These are phyloP conservation scores for Sphaerobolus stellatus DNA, from an alignment of 1,284 basidiomycete species.

Conservation along the genomic window DNA sequence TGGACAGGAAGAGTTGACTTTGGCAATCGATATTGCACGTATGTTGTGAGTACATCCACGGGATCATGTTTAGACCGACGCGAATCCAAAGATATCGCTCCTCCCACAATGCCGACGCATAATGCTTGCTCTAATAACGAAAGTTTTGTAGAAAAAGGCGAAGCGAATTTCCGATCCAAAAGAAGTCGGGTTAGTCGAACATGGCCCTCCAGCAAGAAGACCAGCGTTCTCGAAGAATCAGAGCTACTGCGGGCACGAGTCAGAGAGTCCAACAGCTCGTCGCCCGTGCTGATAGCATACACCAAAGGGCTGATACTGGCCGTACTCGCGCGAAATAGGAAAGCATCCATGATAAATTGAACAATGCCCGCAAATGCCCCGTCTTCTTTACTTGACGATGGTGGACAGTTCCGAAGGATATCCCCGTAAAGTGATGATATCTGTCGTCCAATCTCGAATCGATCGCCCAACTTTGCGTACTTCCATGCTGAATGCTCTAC, in stretches of 20 bases:
- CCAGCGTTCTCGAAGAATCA: constrained; percentile 68
- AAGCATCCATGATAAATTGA: constrained; percentile 60
- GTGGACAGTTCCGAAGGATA: constrained; percentile 55
- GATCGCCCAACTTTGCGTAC: constrained; percentile 72
- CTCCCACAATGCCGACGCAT: constrained; percentile 58
- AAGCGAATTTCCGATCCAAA: constrained; percentile 59
- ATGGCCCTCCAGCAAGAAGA: constrained; percentile 65
- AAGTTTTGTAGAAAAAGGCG: constrained; percentile 40
- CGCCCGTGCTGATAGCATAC: constrained; percentile 61
- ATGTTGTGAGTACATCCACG: constrained; percentile 66
- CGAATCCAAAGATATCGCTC: constrained; percentile 47
- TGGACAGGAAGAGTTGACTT: constrained; percentile 60
- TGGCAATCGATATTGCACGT: constrained; percentile 61
- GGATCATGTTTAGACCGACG: constrained; percentile 56
- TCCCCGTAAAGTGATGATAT: constrained; percentile 65
- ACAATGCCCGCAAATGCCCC: constrained; percentile 59
- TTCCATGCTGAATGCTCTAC: constrained; percentile 81
- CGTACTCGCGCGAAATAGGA: constrained; percentile 69
- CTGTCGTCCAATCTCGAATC: constrained; percentile 75
- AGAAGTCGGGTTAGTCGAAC: constrained; percentile 61
- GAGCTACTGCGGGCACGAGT: constrained; percentile 62
- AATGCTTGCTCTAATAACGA: constrained; percentile 74
- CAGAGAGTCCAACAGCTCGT: constrained; percentile 57
- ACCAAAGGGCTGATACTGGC: constrained; percentile 77
- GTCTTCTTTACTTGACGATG: constrained; percentile 39